phyloP scores from a whole-genome alignment of 2,329 filamentous ascomycete species.

The Cordyceps tenuipes region DNA sequence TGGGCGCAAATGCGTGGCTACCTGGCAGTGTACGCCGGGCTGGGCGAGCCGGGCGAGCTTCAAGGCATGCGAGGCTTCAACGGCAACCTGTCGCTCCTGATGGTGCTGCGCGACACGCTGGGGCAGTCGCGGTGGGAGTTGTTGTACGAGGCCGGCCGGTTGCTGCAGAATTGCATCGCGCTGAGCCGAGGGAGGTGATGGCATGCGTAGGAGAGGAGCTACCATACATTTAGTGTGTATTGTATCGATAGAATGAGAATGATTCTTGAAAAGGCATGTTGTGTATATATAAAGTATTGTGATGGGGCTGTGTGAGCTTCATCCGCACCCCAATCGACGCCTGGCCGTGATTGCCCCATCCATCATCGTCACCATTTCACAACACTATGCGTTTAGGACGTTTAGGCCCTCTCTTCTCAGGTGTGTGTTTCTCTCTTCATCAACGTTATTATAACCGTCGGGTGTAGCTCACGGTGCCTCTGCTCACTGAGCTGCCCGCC shows the following conservation, averaged over 20 bases:
- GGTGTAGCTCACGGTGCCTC: slow-evolving; percentile 18
- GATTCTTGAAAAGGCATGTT: no score
- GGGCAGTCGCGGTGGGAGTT: slow-evolving; percentile 82
- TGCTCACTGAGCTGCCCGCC: slow-evolving; percentile 41
- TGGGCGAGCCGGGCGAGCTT: slow-evolving; percentile 69
- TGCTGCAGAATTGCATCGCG: slow-evolving; percentile 74
- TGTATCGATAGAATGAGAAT: no score
- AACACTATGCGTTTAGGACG: no score
- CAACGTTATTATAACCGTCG: background rate
- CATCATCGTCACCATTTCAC: no score
- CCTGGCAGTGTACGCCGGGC: slow-evolving; percentile 61
- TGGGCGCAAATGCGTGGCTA: slow-evolving; percentile 73
- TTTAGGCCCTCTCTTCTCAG: background rate
- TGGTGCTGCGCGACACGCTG: slow-evolving; percentile 77
- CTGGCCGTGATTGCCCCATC: no score
- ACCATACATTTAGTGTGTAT: no score
- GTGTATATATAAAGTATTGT: no score
- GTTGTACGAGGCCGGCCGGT: slow-evolving; percentile 73
- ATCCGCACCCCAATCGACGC: no score
- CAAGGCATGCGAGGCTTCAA: slow-evolving; percentile 69
- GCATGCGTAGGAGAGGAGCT: no score
- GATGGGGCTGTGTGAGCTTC: no score
- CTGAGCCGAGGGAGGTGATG: slow-evolving; percentile 29
- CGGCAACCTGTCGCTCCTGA: slow-evolving; percentile 69
- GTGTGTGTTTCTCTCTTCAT: background rate